Conservation (phyloP, 768 basidiomycete species). For the Hypholoma fasciculare region DNA sequence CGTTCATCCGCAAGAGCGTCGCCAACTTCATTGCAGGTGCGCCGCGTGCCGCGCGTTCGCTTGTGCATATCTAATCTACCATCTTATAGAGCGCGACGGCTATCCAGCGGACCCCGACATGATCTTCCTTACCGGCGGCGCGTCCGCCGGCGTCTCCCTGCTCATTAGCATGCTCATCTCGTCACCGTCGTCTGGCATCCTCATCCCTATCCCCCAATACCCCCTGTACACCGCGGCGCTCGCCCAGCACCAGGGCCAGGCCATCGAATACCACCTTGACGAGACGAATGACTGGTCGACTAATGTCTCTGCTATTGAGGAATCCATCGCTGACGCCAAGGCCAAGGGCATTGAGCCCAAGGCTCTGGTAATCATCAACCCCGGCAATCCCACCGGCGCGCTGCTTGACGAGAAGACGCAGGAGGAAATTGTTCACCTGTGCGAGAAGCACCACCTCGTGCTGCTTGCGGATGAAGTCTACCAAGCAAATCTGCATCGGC, state of each 20-base stretch:
- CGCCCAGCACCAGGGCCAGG: conserved; percentile 76
- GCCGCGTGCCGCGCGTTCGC: conserved; percentile 20
- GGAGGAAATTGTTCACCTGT: conserved; percentile 74
- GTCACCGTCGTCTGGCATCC: conserved; percentile 66
- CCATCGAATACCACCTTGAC: conserved; percentile 88
- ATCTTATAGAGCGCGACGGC: conserved; percentile 78
- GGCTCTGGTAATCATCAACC: conserved; percentile 96
- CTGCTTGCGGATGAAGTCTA: conserved; percentile 99
- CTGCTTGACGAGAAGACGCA: conserved; percentile 75
- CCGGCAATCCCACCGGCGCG: conserved; percentile 95
- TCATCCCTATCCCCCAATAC: conserved; percentile 98
- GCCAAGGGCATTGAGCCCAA: conserved; percentile 65
- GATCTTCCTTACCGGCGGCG: conserved; percentile 95
- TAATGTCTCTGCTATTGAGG: conserved; percentile 62
- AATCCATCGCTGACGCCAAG: conserved; percentile 64
- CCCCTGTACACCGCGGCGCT: conserved; percentile 96
- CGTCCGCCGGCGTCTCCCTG: conserved; percentile 91
- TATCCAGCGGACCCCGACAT: conserved; percentile 77
- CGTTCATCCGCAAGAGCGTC: conserved; percentile 83
- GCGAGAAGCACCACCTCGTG: conserved; percentile 82
- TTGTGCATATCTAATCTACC: not conserved
- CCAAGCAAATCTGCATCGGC: conserved; percentile 86
- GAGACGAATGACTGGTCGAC: conserved; percentile 85
- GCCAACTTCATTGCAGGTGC: conserved; percentile 87
- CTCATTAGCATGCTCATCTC: conserved; percentile 80